Conservation (phyloP, 495 filamentous ascomycete genomes). For the Coniosporium apollinis region DNA sequence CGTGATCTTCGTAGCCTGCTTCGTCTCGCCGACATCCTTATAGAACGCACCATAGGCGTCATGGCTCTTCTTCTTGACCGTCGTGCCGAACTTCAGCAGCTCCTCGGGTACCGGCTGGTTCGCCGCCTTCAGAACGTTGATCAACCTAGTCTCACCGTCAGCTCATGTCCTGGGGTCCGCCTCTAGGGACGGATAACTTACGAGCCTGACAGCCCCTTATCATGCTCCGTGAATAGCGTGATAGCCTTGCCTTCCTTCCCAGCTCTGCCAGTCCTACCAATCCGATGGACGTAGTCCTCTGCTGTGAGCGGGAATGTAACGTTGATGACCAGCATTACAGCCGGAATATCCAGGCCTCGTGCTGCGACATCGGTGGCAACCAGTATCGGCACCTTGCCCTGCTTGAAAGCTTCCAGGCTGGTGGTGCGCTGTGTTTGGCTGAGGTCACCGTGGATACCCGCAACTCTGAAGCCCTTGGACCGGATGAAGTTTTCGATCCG, state of each 20-base stretch:
- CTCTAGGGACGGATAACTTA: conserved; percentile 30
- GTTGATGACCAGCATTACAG: conserved; percentile 84
- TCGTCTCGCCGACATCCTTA: conserved; percentile 54
- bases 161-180: not conserved
- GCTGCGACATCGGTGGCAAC: conserved; percentile 96
- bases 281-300: conserved; percentile 96
- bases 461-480: conserved; percentile 57
- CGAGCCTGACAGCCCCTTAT: conserved; percentile 75
- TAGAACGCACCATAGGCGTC: conserved; percentile 84
- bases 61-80: conserved; percentile 95
- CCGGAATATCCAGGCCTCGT: conserved; percentile 85
- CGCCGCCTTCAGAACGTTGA: conserved; percentile 82
- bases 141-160: conserved; percentile 32
- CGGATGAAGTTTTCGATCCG: conserved; percentile 69
- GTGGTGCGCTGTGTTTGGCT: conserved; percentile 66
- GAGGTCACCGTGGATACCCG: conserved; percentile 84
- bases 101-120: conserved; percentile 78
- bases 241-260: conserved; percentile 80
- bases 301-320: conserved; percentile 56
- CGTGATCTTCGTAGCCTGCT: conserved; percentile 79
- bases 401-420: conserved; percentile 76
- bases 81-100: conserved; percentile 86
- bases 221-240: conserved; percentile 85
- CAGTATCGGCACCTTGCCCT: conserved; percentile 68
- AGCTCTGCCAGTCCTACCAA: conserved; percentile 81